Evolutionary conservation across 768 basidiomycete species (phyloP).

Genomic region (Cubamyces lactineus): DNA sequence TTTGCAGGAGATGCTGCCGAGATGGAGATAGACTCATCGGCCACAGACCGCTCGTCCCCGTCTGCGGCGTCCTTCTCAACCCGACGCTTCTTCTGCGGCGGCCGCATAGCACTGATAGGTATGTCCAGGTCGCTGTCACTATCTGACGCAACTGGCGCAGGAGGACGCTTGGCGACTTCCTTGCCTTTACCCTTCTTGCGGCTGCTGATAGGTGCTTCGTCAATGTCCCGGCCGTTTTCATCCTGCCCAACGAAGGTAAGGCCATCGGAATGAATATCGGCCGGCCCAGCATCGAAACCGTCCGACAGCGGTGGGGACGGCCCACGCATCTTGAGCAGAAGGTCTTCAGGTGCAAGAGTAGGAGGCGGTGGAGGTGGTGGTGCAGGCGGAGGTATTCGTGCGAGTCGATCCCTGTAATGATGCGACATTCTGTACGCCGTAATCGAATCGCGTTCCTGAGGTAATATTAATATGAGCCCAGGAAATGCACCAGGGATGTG

Average conservation of each 20-base stretch:
- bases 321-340: constrained; percentile 39
- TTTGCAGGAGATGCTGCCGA: constrained; percentile 30
- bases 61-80: constrained; percentile 53
- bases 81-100: constrained; percentile 64
- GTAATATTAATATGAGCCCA: neutral
- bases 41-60: constrained; percentile 50
- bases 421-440: constrained; percentile 64
- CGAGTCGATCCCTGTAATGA: constrained; percentile 55
- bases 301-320: constrained; percentile 39
- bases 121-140: constrained; percentile 61
- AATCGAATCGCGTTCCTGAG: constrained; percentile 68
- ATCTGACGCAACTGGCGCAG: constrained; percentile 55
- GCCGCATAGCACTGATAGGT: constrained; percentile 45
- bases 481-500: neutral
- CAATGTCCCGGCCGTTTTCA: constrained; percentile 60
- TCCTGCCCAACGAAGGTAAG: constrained; percentile 42
- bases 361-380: constrained; percentile 38
- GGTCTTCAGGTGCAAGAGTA: constrained; percentile 38
- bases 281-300: constrained; percentile 32
- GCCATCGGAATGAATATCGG: constrained; percentile 26
- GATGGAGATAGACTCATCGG: constrained; percentile 41
- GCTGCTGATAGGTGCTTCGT: constrained; percentile 43
- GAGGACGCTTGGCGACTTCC: constrained; percentile 53
- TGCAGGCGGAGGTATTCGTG: constrained; percentile 48
- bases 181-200: constrained; percentile 48